Conservation (phyloP, 345 rosid genomes). For the Sonneratia caseolaris region DNA sequence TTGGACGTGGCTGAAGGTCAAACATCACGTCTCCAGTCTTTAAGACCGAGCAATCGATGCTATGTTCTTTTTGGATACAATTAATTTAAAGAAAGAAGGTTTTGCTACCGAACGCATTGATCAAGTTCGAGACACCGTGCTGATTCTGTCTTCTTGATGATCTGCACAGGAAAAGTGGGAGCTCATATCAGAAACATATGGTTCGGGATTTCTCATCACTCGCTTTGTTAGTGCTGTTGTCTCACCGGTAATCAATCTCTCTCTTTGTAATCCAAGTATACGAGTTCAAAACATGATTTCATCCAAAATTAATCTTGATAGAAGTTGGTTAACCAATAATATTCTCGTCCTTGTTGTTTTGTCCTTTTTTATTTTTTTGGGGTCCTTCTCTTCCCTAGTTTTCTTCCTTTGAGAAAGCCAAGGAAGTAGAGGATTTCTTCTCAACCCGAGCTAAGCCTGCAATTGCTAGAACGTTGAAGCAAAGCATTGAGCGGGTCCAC, state of each 20-base stretch:
- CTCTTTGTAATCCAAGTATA: not conserved
- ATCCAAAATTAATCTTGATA: not conserved
- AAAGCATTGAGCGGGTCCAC: conserved; percentile 65
- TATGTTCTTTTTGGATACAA: not conserved
- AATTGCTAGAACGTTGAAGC: conserved; percentile 80
- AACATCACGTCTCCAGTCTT: not conserved
- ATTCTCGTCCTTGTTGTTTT: not conserved
- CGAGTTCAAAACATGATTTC: not conserved
- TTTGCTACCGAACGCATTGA: not conserved
- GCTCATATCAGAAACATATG: conserved; percentile 48
- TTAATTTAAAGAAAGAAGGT: not conserved
- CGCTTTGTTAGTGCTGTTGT: conserved; percentile 62
- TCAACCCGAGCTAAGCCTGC: conserved; percentile 46
- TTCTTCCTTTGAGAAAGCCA: conserved; percentile 69
- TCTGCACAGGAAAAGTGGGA: conserved; percentile 63
- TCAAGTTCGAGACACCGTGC: not conserved
- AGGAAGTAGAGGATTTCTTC: conserved; percentile 80
- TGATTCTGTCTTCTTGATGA: conserved; percentile 1
- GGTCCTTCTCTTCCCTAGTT: conserved; percentile 32
- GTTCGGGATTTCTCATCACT: conserved; percentile 61
- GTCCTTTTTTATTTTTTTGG: not conserved
- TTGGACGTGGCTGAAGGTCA: conserved; percentile 86
- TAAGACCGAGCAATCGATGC: not conserved
- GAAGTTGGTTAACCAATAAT: not conserved
- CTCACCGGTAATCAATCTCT: conserved; percentile 53